Evolutionary conservation across 2,329 filamentous ascomycete species (phyloP).

Genomic region (Ophiostoma ips): DNA sequence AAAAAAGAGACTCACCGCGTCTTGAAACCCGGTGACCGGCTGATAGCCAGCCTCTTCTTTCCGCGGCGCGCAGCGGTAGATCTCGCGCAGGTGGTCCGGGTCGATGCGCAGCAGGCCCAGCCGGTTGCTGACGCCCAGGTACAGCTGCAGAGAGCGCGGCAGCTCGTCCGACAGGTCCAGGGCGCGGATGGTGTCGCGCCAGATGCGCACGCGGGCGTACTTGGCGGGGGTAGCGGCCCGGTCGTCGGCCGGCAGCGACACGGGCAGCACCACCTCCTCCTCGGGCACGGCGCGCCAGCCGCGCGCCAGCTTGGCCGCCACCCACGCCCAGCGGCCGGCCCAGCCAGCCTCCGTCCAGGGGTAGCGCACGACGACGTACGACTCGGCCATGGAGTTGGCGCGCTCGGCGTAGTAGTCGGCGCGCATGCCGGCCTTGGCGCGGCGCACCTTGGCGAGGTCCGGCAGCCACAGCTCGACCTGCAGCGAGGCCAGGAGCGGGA

Average conservation of each 20-base stretch:
- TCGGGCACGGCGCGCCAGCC: slow-evolving; percentile 39
- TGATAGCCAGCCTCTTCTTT: slow-evolving; percentile 47
- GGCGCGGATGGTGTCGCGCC: slow-evolving; percentile 41
- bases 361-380: slow-evolving; percentile 54
- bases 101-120: slow-evolving; percentile 58
- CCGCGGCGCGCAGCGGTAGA: slow-evolving; percentile 45
- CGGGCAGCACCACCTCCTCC: slow-evolving; percentile 52
- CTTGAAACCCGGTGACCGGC: slow-evolving; percentile 53
- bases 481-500: slow-evolving; percentile 57
- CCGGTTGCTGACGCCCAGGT: slow-evolving; percentile 51
- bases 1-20: slow-evolving; percentile 40
- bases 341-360: slow-evolving; percentile 41
- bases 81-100: slow-evolving; percentile 40
- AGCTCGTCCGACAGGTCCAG: slow-evolving; percentile 45
- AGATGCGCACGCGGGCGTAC: slow-evolving; percentile 49
- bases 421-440: slow-evolving; percentile 20
- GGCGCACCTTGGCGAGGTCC: slow-evolving; percentile 40
- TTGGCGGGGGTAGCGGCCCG: neutral
- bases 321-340: slow-evolving; percentile 29
- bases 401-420: slow-evolving; percentile 20
- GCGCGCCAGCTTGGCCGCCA: slow-evolving; percentile 36
- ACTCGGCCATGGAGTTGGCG: slow-evolving; percentile 29
- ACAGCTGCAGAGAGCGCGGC: slow-evolving; percentile 47
- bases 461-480: slow-evolving; percentile 55
- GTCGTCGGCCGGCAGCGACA: slow-evolving; percentile 19